phyloP scores from a whole-genome alignment of 352 stramenopile genomes.

The Pythium sukuiense region DNA sequence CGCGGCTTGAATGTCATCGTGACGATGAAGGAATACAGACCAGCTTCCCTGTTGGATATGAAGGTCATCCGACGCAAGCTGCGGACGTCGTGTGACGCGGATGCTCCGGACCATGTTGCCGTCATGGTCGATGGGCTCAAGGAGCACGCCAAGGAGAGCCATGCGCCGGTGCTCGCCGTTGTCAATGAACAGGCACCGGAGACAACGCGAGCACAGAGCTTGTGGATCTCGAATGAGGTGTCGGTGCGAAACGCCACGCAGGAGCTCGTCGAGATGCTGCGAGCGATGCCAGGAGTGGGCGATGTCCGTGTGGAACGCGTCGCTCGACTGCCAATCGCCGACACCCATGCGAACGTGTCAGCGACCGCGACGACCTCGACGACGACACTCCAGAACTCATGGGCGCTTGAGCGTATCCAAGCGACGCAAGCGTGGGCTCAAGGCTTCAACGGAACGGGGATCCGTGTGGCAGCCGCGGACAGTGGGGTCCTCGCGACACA shows the following conservation, averaged over 20 bases:
- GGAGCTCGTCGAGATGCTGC: constrained; percentile 38
- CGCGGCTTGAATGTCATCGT: constrained; percentile 34
- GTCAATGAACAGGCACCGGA: constrained; percentile 17
- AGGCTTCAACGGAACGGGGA: constrained; percentile 34
- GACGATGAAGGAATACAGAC: constrained; percentile 32
- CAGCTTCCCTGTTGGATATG: constrained; percentile 21
- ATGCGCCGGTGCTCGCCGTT: constrained; percentile 32
- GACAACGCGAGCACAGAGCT: constrained; percentile 26
- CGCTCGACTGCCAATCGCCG: constrained; percentile 6
- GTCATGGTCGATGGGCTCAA: constrained; percentile 33
- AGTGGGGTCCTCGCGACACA: constrained; percentile 44
- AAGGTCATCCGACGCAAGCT: constrained; percentile 19
- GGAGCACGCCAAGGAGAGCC: constrained; percentile 30
- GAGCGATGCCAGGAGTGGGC: constrained; percentile 30
- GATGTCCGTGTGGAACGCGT: constrained; percentile 19
- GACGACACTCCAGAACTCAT: constrained; percentile 29
- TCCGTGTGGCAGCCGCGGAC: constrained; percentile 52
- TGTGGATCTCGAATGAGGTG: constrained; percentile 59
- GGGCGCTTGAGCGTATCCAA: constrained; percentile 42
- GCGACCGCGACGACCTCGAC: constrained; percentile 2
- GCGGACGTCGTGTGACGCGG: constrained; percentile 24
- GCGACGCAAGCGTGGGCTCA: constrained; percentile 40
- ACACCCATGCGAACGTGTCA: constrained; percentile 23
- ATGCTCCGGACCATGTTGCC: constrained; percentile 27
- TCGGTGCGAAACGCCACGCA: constrained; percentile 34